These are phyloP conservation scores for Claviceps maximensis DNA, from an alignment of 2,329 filamentous ascomycete genomes.

Conservation along the genomic window DNA sequence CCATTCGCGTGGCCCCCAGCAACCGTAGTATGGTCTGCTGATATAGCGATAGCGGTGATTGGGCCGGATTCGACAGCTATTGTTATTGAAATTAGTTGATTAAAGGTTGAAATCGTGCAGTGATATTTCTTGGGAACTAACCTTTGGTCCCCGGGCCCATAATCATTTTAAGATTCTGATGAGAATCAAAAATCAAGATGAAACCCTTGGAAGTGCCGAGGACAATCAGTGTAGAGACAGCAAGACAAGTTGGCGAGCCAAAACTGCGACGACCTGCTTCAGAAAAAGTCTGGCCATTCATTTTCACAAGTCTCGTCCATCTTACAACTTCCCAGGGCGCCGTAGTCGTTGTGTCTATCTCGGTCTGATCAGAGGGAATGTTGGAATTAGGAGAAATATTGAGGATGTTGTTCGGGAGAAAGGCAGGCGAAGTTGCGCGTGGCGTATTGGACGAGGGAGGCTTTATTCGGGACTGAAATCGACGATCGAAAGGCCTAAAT, in stretches of 20 bases:
- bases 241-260: conserved; percentile 78
- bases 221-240: conserved; percentile 76
- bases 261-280: conserved; percentile 88
- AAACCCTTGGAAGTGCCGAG: conserved; percentile 90
- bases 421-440: conserved; percentile 63
- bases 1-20: conserved; percentile 83
- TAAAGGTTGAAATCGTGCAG: conserved; percentile 17
- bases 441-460: conserved; percentile 43
- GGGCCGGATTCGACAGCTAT: conserved; percentile 79
- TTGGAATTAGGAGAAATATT: conserved; percentile 69
- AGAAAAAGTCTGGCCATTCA: conserved; percentile 81
- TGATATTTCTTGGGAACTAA: conserved; percentile 19
- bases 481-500: conserved; percentile 83
- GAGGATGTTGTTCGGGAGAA: conserved; percentile 64
- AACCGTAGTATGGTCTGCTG: conserved; percentile 84
- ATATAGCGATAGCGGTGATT: conserved; percentile 77
- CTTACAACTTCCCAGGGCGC: conserved; percentile 93
- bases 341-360: conserved; percentile 51
- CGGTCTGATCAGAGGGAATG: conserved; percentile 45
- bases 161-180: conserved; percentile 86
- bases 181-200: conserved; percentile 92
- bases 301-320: conserved; percentile 87
- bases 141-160: conserved; percentile 88
- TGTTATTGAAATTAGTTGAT: conserved; percentile 11
- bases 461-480: conserved; percentile 77